phyloP scores from a whole-genome alignment of 129 eudicot species.

The Cynara cardunculus region DNA sequence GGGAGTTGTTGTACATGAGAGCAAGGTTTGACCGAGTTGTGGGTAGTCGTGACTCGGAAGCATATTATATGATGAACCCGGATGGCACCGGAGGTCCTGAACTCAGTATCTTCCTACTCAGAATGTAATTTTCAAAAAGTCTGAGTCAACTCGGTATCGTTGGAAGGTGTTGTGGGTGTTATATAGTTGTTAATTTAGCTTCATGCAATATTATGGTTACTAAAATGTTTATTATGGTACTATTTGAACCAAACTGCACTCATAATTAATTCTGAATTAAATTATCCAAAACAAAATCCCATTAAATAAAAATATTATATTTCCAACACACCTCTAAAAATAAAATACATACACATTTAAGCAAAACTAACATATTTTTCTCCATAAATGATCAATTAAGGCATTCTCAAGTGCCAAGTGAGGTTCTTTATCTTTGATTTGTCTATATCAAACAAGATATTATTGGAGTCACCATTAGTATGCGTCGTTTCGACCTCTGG shows the following conservation, averaged over 20 bases:
- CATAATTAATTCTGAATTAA: too few species aligned
- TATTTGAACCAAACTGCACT: too few species aligned
- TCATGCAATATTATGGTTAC: not conserved
- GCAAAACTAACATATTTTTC: not conserved
- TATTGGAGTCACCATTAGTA: too few species aligned
- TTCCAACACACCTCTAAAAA: not conserved
- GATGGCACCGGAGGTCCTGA: slow-evolving; percentile 86
- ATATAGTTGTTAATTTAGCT: too few species aligned
- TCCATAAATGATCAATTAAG: too few species aligned
- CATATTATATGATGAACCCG: slow-evolving; percentile 91
- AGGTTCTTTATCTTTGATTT: not conserved
- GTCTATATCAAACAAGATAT: too few species aligned
- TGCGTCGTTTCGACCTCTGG: too few species aligned
- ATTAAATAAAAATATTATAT: too few species aligned
- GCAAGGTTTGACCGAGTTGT: slow-evolving; percentile 89
- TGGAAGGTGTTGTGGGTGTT: not conserved
- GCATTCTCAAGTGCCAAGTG: too few species aligned
- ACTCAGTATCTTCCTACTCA: slow-evolving; percentile 73
- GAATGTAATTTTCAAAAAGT: slow-evolving; percentile 21
- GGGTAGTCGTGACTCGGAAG: slow-evolving; percentile 95
- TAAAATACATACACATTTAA: not conserved
- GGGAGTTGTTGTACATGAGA: slow-evolving; percentile 93
- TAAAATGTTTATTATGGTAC: not conserved
- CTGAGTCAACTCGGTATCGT: not conserved
- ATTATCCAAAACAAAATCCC: too few species aligned